phyloP scores from a whole-genome alignment of 2,329 filamentous ascomycete genomes.

The Neurospora sp. region DNA sequence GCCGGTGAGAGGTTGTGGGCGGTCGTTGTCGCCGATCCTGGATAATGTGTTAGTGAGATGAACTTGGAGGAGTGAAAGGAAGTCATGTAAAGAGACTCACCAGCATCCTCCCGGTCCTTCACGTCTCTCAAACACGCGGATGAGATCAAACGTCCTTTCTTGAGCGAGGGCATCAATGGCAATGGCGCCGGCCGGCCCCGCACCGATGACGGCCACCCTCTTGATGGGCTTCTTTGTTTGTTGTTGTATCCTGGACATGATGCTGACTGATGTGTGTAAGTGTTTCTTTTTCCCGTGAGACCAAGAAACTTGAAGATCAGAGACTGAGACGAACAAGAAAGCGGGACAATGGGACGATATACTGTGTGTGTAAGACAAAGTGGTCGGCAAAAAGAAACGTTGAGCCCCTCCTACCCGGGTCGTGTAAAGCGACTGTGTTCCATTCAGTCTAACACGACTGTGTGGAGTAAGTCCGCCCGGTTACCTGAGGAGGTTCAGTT shows the following conservation, averaged over 20 bases:
- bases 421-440: too few relatives aligned
- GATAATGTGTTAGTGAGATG: background rate
- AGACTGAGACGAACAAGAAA: background rate
- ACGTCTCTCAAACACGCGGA: slow-evolving; percentile 49
- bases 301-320: background rate
- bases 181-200: slow-evolving; percentile 48
- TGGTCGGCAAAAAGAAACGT: background rate
- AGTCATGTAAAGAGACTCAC: slow-evolving; percentile 22
- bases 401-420: background rate
- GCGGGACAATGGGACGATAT: background rate
- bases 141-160: slow-evolving; percentile 44
- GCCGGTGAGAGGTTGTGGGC: slow-evolving; percentile 31
- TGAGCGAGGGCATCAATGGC: slow-evolving; percentile 45
- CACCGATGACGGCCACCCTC: slow-evolving; percentile 45
- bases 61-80: background rate
- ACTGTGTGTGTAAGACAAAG: background rate
- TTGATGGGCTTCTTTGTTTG: slow-evolving; percentile 7
- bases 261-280: background rate
- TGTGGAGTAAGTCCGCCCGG: too few relatives aligned
- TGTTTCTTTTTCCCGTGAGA: background rate
- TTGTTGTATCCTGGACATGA: background rate
- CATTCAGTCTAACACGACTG: too few relatives aligned
- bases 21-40: slow-evolving; percentile 33
- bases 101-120: slow-evolving; percentile 46
- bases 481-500: too few relatives aligned